Evolutionary conservation across 2,329 filamentous ascomycete species (phyloP), one percentile per base, ranked within the genome.

Genomic region (Emericellopsis cladophorae): DNA sequence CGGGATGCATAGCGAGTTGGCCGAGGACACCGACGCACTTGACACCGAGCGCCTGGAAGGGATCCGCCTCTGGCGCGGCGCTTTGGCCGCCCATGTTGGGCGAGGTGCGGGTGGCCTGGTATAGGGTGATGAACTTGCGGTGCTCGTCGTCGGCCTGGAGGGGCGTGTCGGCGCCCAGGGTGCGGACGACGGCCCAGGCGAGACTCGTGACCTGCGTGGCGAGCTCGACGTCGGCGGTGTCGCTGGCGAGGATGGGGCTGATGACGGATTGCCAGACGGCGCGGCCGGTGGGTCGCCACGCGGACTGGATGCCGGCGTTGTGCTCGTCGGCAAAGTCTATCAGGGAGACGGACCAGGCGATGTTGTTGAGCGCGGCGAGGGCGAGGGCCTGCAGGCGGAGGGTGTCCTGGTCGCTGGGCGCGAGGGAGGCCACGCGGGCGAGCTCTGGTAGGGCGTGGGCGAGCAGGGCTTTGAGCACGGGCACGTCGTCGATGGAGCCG

Each of bases 1-100:
- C 68, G 4, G 74, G 72, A 40, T 72, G 59, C 8, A 72, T 61
- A 2, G 76, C 79, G 8, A 83, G 65, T 50, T 76, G 74, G 44
- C 79, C 79, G 10, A 83, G 65, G 7, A 81, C 75, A 41, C 79
- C 79, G 47, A 83, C 66, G 50, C 76, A 81, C 60, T 81, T 82
- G 46, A 81, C 76, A 23, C 75, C 70, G 3, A 82, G 66, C 31
- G 66, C 65, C 54, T 77, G 75, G 59, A 81, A 77, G 23, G 75
- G 72, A 46, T 81, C 76, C 8, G 8, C 26, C 26, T 29, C 9
- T 9, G 26, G 26, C 3, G 51, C 46, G 32, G 58, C 52, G 37
- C n/a, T n/a, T n/a, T n/a, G n/a, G n/a, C n/a, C n/a, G n/a, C 48
- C 42, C 42, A 16, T 51, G 34, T 15, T 45, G 29, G 49, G 37